A percentile compares a stretch with the other conserved stretches of the same genome.
These are phyloP conservation scores for Sclerotinia subarctica DNA, from an alignment of 2,329 filamentous ascomycete species.

Conservation along the genomic window DNA sequence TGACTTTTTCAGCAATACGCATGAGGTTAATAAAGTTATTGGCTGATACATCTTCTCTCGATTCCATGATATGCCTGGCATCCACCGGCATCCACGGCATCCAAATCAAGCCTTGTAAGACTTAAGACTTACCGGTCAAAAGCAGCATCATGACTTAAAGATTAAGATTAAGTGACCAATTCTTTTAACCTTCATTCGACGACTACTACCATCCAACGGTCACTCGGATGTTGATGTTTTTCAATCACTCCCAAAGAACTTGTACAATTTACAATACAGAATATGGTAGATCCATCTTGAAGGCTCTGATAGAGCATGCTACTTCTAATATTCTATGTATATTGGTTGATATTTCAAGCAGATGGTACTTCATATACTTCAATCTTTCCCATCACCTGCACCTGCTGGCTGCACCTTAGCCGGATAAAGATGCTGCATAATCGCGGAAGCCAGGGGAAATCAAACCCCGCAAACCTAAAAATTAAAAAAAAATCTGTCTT, in stretches of 20 bases:
- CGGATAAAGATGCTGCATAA: conserved; percentile 1
- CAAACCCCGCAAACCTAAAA: background rate
- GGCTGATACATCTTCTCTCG: background rate
- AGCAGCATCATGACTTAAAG: background rate
- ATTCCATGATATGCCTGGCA: background rate
- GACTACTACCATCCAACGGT: background rate
- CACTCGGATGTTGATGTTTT: background rate
- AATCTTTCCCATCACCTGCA: background rate
- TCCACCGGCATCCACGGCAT: background rate
- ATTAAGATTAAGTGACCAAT: background rate
- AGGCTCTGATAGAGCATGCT: background rate
- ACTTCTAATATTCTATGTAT: background rate
- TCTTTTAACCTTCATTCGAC: background rate
- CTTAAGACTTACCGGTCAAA: no score
- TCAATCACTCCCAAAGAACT: background rate
- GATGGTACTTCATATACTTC: background rate
- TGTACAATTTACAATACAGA: conserved; percentile 2
- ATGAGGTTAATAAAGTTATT: background rate
- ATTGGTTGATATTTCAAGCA: background rate
- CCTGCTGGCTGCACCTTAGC: background rate
- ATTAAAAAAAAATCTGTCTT: background rate
- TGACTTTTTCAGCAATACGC: background rate
- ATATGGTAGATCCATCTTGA: background rate
- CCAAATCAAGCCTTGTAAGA: background rate
- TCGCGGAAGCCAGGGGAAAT: background rate